Evolutionary conservation across 139 green algal species (phyloP).

Genomic region (Chlamydomonas applanata): DNA sequence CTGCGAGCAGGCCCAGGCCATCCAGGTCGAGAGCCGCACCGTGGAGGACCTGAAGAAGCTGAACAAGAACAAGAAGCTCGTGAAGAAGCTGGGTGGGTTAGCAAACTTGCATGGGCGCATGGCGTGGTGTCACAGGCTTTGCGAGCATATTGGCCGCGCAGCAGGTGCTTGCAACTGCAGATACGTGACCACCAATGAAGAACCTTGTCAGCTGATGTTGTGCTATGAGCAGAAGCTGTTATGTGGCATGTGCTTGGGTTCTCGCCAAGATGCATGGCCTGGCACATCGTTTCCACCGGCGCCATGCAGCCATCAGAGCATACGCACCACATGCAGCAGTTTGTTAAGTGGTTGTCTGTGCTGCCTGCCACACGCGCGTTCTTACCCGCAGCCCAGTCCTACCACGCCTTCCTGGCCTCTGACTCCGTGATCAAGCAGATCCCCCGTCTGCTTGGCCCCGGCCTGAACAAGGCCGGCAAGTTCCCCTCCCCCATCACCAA

Average conservation of each 20-base stretch:
- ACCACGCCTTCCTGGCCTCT: slow-evolving; percentile 95
- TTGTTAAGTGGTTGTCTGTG: background rate
- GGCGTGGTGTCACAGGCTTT: background rate
- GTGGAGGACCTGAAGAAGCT: slow-evolving; percentile 99
- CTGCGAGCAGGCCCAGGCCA: slow-evolving; percentile 84
- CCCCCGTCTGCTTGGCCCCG: slow-evolving; percentile 93
- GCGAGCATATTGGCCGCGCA: background rate
- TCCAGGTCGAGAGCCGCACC: slow-evolving; percentile 87
- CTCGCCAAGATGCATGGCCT: too few relatives aligned
- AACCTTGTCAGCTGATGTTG: too few relatives aligned
- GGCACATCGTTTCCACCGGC: too few relatives aligned
- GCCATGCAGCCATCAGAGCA: too few relatives aligned
- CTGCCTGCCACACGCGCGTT: background rate
- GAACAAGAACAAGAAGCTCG: slow-evolving; percentile 99
- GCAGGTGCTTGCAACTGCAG: background rate
- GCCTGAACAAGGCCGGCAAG: slow-evolving; percentile 99
- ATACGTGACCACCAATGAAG: too few relatives aligned
- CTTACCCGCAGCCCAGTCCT: slow-evolving; percentile 84
- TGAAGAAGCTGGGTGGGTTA: slow-evolving; percentile 94
- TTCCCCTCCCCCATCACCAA: slow-evolving; percentile 90
- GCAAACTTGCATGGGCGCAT: background rate
- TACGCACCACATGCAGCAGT: too few relatives aligned
- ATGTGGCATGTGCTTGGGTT: too few relatives aligned
- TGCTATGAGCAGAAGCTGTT: too few relatives aligned
- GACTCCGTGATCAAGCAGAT: slow-evolving; percentile 99